A percentile compares a stretch with the other conserved stretches of the same genome.
Conservation (phyloP, 805 yeast species). For the Yarrowia sp. region DNA sequence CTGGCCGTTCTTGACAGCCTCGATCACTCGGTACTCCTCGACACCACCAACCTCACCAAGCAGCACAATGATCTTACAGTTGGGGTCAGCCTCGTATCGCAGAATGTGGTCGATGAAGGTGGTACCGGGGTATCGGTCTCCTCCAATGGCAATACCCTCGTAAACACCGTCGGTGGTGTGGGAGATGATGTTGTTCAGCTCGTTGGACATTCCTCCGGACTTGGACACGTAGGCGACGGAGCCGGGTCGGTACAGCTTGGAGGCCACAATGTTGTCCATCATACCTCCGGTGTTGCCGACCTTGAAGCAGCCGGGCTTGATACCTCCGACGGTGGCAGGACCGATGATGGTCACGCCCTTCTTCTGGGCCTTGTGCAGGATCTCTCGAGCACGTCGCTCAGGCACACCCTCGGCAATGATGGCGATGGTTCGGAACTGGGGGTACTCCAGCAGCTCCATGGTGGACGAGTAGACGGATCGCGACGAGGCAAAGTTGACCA, state of each 20-base stretch:
- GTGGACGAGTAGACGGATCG: slow-evolving; percentile 58
- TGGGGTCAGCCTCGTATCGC: slow-evolving; percentile 67
- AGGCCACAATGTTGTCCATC: slow-evolving; percentile 59
- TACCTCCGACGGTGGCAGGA: slow-evolving; percentile 59
- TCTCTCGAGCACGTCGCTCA: slow-evolving; percentile 58
- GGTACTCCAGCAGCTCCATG: slow-evolving; percentile 56
- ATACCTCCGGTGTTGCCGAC: slow-evolving; percentile 59
- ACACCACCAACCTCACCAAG: slow-evolving; percentile 78
- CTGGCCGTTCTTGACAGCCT: slow-evolving; percentile 67
- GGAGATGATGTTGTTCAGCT: slow-evolving; percentile 56
- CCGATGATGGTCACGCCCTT: slow-evolving; percentile 58
- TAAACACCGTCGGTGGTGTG: slow-evolving; percentile 57
- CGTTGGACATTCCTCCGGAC: slow-evolving; percentile 59
- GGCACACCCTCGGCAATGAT: slow-evolving; percentile 59
- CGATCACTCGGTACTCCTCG: slow-evolving; percentile 74
- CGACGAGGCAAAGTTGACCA: slow-evolving; percentile 57
- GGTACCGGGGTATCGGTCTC: slow-evolving; percentile 77
- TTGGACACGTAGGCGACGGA: slow-evolving; percentile 58
- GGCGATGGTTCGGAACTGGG: slow-evolving; percentile 57
- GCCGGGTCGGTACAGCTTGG: slow-evolving; percentile 58
- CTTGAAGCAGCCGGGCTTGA: slow-evolving; percentile 59
- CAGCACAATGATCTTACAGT: slow-evolving; percentile 69
- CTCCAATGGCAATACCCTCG: slow-evolving; percentile 73
- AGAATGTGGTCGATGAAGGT: slow-evolving; percentile 72
- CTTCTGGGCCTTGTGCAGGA: slow-evolving; percentile 53